Evolutionary conservation across 805 yeast species (phyloP).

Genomic region (Kodamaea sagamina): DNA sequence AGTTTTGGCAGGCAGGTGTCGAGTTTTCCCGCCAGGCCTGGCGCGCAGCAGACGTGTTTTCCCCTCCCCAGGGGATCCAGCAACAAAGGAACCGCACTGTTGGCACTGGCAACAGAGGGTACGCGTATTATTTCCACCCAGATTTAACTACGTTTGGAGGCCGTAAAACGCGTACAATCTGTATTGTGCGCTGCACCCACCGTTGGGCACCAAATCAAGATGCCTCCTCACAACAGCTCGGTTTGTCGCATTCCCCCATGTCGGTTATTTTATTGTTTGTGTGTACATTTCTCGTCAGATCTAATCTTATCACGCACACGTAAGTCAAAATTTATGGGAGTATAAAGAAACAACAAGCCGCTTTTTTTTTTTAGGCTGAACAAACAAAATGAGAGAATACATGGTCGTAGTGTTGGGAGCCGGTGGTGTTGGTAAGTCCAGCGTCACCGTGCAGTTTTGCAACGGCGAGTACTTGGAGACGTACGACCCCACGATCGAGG

Average conservation of each 20-base stretch:
- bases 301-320: constrained; percentile 8
- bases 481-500: constrained; percentile 97
- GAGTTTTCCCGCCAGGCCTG: constrained; percentile 1
- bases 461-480: constrained; percentile 88
- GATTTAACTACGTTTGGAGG: too few species aligned
- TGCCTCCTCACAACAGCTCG: background rate
- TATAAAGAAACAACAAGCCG: constrained; percentile 10
- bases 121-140: too few species aligned
- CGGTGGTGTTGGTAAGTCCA: constrained; percentile 97
- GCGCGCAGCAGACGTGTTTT: background rate
- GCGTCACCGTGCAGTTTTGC: constrained; percentile 87
- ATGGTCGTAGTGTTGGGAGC: constrained; percentile 92
- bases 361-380: constrained; percentile 10
- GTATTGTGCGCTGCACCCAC: too few species aligned
- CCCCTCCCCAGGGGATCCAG: too few species aligned
- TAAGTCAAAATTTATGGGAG: constrained; percentile 1
- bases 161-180: too few species aligned
- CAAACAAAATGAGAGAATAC: constrained; percentile 53
- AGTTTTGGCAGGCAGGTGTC: background rate
- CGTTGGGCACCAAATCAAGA: background rate
- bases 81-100: too few species aligned
- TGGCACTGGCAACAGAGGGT: too few species aligned
- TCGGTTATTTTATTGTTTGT: constrained; percentile 6
- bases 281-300: constrained; percentile 7
- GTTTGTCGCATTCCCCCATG: constrained; percentile 5